phyloP scores from a whole-genome alignment of 768 basidiomycete genomes.

The Plicaturopsis crispa region DNA sequence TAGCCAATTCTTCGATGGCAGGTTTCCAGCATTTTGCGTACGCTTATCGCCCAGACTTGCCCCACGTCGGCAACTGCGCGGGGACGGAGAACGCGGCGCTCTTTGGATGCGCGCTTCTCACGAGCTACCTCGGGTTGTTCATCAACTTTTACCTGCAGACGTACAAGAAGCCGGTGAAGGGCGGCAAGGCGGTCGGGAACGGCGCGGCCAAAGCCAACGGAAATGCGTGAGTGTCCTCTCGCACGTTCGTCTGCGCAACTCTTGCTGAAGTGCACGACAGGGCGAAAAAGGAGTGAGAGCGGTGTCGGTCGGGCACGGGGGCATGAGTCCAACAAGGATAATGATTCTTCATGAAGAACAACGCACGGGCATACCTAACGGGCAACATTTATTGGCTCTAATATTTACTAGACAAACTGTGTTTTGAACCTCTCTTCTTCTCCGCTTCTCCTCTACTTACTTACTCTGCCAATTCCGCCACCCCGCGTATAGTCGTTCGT shows the following conservation, averaged over 20 bases:
- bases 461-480: too few relatives aligned
- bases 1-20: constrained; percentile 12
- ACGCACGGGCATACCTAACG: too few relatives aligned
- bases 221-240: background rate
- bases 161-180: constrained; percentile 55
- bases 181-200: constrained; percentile 35
- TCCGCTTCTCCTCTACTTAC: too few relatives aligned
- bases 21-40: constrained; percentile 81
- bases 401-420: too few relatives aligned
- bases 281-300: too few relatives aligned
- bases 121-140: constrained; percentile 89
- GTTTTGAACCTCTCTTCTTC: too few relatives aligned
- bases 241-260: background rate
- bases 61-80: constrained; percentile 75
- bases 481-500: too few relatives aligned
- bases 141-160: constrained; percentile 91
- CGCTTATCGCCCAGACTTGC: constrained; percentile 48
- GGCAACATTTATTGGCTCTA: too few relatives aligned
- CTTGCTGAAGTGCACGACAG: background rate
- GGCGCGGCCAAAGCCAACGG: constrained; percentile 30
- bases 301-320: too few relatives aligned
- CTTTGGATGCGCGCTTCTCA: constrained; percentile 83
- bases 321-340: too few relatives aligned
- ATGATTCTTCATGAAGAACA: too few relatives aligned
- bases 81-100: constrained; percentile 85